Percentiles rank a stretch among this genome's conserved stretches.
Conservation (phyloP, 306 rosid genomes). For the Carpinus fangiana region DNA sequence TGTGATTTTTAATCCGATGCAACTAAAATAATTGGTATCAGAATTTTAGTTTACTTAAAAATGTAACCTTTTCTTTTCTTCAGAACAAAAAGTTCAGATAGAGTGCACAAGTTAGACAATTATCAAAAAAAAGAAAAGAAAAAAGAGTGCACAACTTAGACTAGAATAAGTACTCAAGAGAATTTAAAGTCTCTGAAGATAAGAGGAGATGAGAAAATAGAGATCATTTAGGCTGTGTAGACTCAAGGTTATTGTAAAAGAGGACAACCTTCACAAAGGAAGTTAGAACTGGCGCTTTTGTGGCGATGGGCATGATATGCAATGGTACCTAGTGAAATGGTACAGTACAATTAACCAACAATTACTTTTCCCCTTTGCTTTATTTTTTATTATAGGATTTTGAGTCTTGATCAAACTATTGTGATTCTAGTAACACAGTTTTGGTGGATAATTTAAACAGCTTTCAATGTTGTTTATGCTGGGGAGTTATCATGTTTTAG, state of each 20-base stretch:
- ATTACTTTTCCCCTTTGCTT: too few species aligned
- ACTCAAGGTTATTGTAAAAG: neutral
- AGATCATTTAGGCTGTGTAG: neutral
- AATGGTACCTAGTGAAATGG: neutral
- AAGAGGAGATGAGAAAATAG: neutral
- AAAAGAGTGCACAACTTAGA: neutral
- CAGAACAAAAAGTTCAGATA: neutral
- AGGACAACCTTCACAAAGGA: neutral
- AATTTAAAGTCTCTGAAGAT: neutral
- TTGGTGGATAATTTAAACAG: too few species aligned
- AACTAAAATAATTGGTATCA: too few species aligned
- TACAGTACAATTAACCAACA: neutral
- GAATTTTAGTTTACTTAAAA: too few species aligned
- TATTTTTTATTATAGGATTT: too few species aligned
- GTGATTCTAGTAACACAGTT: too few species aligned
- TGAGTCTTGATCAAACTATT: too few species aligned
- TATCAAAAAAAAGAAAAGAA: too few species aligned
- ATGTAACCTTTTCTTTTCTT: neutral
- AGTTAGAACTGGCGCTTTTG: neutral
- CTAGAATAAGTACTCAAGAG: neutral
- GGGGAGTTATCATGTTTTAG: neutral
- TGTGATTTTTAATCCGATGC: neutral
- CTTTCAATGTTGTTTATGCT: neutral
- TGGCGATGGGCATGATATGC: neutral
- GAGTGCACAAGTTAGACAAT: neutral